Base-by-base conservation (phyloP, 2,329 filamentous ascomycete genomes). In the Ciborinia camelliae region DNA sequence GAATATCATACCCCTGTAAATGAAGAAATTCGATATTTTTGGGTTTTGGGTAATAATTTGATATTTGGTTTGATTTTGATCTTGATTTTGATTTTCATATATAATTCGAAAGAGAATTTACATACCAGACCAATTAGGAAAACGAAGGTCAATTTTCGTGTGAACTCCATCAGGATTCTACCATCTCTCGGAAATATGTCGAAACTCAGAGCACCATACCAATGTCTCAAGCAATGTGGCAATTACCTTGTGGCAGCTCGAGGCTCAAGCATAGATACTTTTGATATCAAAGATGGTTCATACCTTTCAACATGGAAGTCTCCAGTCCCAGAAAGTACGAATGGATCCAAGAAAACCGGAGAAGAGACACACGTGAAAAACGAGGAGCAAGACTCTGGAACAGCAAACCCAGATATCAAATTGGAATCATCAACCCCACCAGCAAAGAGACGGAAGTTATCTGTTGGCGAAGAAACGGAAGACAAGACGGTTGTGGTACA, bases 211-310 rank as follows among this genome's bases (percentile, higher is more conserved):
- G 74, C 84, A 65, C 88, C 89, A n/a, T 90, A 90, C 71, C 89
- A 89, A 71, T 84, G 85, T 70, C 76, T 91, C 54, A 79, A 79
- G 58, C 75, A 77, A 43, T 80, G 81, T 68, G 83, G 83, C 53
- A 76, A 82, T 69, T 77, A 90, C 26, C 76, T 97, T 23, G 82
- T 96, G 70, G 90, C 89, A 45, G 90, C 91, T 32, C 87, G 87
- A 67, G 91, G 91, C 18, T 84, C 88, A 55, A 85, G 82, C 71
- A 84, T 97, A 62, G 84, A 91, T 72, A 84, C 86, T 2, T 89
- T 91, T 75, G 81, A 81, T 72, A 77, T 87, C 8, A 73, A 78
- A n/a, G 80, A 84, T 67, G 85, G 87, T 39, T 76, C 79, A 55
- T 79, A 85, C 60, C 75, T 91, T 23, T 86, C 84, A 58, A 75